Conservation (phyloP, 768 basidiomycete genomes). For the Clitopilus hobsonii region DNA sequence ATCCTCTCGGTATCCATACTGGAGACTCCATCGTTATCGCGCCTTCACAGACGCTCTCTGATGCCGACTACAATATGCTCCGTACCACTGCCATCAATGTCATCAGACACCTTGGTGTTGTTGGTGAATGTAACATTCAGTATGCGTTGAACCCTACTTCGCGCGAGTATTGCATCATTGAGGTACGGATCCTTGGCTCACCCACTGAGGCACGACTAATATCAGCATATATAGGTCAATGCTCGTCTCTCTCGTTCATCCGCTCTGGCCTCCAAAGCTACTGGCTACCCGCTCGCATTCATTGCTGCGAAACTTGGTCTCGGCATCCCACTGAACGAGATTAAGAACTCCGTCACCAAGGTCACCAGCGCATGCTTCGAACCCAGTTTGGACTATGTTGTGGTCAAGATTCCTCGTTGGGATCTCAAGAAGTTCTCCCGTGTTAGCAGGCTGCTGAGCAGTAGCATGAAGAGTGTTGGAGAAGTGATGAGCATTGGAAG, state of each 20-base stretch:
- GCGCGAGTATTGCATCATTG: slow-evolving; percentile 98
- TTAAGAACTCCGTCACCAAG: slow-evolving; percentile 96
- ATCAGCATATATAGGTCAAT: slow-evolving; percentile 52
- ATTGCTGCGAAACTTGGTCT: slow-evolving; percentile 98
- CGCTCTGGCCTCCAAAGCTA: slow-evolving; percentile 96
- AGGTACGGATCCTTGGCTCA: too few species aligned
- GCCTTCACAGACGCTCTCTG: slow-evolving; percentile 97
- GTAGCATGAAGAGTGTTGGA: slow-evolving; percentile 98
- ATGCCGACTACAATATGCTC: slow-evolving; percentile 99
- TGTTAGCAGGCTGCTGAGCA: slow-evolving; percentile 86
- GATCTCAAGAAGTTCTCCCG: slow-evolving; percentile 97
- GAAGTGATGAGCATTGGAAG: slow-evolving; percentile 99
- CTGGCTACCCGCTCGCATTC: slow-evolving; percentile 96
- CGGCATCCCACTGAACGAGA: slow-evolving; percentile 95
- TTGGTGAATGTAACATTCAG: slow-evolving; percentile 99
- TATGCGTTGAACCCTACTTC: slow-evolving; percentile 95
- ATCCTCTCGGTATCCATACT: slow-evolving; percentile 96
- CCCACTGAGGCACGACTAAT: too few species aligned
- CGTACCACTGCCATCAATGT: slow-evolving; percentile 98
- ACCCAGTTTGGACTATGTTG: slow-evolving; percentile 93
- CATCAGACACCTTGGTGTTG: slow-evolving; percentile 95
- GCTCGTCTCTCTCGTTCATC: slow-evolving; percentile 98
- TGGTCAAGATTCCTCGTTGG: slow-evolving; percentile 99
- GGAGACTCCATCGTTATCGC: slow-evolving; percentile 98
- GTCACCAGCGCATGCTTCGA: slow-evolving; percentile 97